A percentile compares a stretch with the other conserved stretches of the same genome.
Evolutionary conservation across 805 yeast species (phyloP).

Genomic region (Zygotorulaspora sp.): DNA sequence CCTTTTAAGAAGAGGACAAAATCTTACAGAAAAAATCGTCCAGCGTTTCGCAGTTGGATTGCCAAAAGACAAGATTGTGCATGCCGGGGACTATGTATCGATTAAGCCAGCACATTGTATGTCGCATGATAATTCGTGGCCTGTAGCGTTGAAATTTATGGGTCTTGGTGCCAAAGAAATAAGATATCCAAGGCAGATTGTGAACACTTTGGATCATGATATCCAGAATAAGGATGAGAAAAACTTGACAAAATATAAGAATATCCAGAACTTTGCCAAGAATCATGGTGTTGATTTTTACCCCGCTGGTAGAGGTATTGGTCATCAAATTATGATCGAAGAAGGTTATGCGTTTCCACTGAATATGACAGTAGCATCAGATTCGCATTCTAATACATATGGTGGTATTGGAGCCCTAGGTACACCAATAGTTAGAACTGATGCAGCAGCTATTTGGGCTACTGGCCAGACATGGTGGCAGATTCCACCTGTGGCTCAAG

Average conservation of each 20-base stretch:
- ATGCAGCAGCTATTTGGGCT: slow-evolving; percentile 99
- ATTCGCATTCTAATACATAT: slow-evolving; percentile 95
- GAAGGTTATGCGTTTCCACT: slow-evolving; percentile 98
- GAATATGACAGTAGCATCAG: slow-evolving; percentile 91
- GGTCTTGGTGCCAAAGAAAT: slow-evolving; percentile 87
- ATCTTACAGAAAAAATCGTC: slow-evolving; percentile 91
- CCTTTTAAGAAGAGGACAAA: slow-evolving; percentile 48
- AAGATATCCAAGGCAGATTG: slow-evolving; percentile 84
- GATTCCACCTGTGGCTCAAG: slow-evolving; percentile 97
- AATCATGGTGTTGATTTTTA: slow-evolving; percentile 93
- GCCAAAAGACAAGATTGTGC: slow-evolving; percentile 69
- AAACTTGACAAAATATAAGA: slow-evolving; percentile 79
- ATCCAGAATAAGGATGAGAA: slow-evolving; percentile 90
- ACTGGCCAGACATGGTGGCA: slow-evolving; percentile 99
- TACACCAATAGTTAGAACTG: slow-evolving; percentile 97
- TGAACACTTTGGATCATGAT: slow-evolving; percentile 95
- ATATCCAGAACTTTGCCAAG: slow-evolving; percentile 84
- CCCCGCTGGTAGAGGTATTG: slow-evolving; percentile 99
- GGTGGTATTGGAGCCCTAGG: slow-evolving; percentile 97
- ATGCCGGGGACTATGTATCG: slow-evolving; percentile 90
- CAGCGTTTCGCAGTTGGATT: slow-evolving; percentile 88
- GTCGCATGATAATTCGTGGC: slow-evolving; percentile 99
- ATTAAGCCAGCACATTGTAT: slow-evolving; percentile 95
- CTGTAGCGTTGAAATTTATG: slow-evolving; percentile 94
- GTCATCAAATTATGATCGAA: slow-evolving; percentile 98